Evolutionary conservation across 805 yeast genomes (phyloP).

Genomic region (Candida anglica): DNA sequence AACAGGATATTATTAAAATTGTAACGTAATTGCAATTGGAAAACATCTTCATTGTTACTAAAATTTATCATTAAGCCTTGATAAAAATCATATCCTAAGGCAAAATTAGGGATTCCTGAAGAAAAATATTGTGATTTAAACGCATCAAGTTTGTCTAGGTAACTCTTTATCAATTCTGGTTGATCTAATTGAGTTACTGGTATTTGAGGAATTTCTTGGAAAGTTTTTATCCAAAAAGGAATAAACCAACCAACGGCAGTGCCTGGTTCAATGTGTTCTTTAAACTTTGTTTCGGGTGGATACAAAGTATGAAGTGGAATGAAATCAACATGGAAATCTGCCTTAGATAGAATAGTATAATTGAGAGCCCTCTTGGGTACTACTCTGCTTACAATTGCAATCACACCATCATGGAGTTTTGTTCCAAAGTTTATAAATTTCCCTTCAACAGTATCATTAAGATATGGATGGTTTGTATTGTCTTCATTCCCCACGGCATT

Average conservation of each 20-base stretch:
- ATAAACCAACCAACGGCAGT: too few species aligned
- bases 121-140: too few species aligned
- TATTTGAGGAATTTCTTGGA: too few species aligned
- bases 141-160: too few species aligned
- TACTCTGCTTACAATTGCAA: slow-evolving; percentile 19
- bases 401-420: slow-evolving; percentile 14
- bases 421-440: slow-evolving; percentile 22
- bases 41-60: slow-evolving; percentile 13
- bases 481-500: slow-evolving; percentile 10
- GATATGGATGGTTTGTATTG: slow-evolving; percentile 7
- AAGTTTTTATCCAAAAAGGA: too few species aligned
- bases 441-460: slow-evolving; percentile 22
- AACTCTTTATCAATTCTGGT: too few species aligned
- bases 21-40: slow-evolving; percentile 15
- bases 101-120: too few species aligned
- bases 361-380: slow-evolving; percentile 22
- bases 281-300: too few species aligned
- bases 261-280: too few species aligned
- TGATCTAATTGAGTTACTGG: too few species aligned
- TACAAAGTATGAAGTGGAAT: too few species aligned
- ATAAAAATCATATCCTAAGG: too few species aligned
- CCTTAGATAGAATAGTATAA: slow-evolving; percentile 22
- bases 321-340: slow-evolving; percentile 21
- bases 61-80: slow-evolving; percentile 14
- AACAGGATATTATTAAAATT: slow-evolving; percentile 18